phyloP scores from a whole-genome alignment of 2,329 filamentous ascomycete species.

The Pseudogymnoascus sp. region DNA sequence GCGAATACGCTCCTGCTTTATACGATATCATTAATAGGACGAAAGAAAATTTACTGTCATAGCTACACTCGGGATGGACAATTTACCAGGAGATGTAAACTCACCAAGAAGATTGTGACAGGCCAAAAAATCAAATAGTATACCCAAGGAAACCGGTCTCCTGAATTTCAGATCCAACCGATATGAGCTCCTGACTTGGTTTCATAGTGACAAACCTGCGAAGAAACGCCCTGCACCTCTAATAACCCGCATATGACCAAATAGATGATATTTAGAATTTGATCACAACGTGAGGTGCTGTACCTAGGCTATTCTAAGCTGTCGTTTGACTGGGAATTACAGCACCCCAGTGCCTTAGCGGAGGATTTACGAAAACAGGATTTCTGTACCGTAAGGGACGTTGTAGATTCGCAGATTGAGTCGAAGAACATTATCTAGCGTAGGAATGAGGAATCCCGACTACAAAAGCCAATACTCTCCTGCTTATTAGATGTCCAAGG shows the following conservation, averaged over 20 bases:
- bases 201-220: background rate
- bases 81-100: background rate
- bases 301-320: background rate
- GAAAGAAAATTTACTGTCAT: background rate
- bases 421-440: background rate
- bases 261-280: background rate
- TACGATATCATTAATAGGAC: background rate
- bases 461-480: background rate
- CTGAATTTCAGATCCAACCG: background rate
- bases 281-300: background rate
- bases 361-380: background rate
- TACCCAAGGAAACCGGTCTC: background rate
- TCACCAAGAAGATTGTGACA: background rate
- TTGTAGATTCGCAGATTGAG: background rate
- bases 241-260: background rate
- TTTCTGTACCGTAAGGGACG: background rate
- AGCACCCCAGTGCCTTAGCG: background rate
- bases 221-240: background rate
- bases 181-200: background rate
- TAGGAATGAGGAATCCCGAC: background rate
- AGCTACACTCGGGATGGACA: background rate
- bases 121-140: background rate
- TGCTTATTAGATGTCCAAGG: background rate
- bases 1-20: background rate
- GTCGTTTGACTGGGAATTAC: background rate